These are phyloP conservation scores for Ophioceras dolichostomum DNA, from an alignment of 2,329 filamentous ascomycete species.

Conservation along the genomic window DNA sequence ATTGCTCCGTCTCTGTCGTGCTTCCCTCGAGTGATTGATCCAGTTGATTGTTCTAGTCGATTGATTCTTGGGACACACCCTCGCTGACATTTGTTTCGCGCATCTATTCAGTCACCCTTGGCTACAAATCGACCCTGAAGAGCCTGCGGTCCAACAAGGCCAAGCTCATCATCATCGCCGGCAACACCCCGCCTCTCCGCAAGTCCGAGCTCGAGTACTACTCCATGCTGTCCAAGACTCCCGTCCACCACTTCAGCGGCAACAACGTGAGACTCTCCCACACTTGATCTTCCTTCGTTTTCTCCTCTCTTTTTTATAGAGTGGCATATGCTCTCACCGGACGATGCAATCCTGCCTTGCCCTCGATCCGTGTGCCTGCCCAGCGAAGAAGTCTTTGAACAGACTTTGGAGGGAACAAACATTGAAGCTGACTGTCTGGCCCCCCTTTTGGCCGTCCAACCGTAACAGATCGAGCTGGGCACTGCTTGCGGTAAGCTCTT, in stretches of 20 bases:
- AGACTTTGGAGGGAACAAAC: constrained; percentile 79
- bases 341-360: not conserved
- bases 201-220: constrained; percentile 98
- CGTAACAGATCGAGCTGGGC: constrained; percentile 83
- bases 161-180: constrained; percentile 84
- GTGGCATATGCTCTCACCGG: constrained; percentile 2
- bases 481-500: constrained; percentile 99
- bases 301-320: not conserved
- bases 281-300: not conserved
- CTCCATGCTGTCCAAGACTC: constrained; percentile 84
- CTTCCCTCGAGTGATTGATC: too few relatives aligned
- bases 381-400: constrained; percentile 76
- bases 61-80: too few relatives aligned
- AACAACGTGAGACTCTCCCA: constrained; percentile 67
- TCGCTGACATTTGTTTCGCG: not conserved
- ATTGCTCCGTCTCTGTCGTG: too few relatives aligned
- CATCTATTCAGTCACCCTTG: constrained; percentile 53
- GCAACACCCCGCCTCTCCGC: constrained; percentile 94
- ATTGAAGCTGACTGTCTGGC: constrained; percentile 43
- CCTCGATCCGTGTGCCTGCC: constrained; percentile 37
- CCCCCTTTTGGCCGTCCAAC: constrained; percentile 14
- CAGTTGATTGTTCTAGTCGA: too few relatives aligned
- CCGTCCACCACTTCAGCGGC: constrained; percentile 94
- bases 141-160: constrained; percentile 48
- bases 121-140: constrained; percentile 62